These are phyloP conservation scores for Pterulicium gracile DNA, from an alignment of 1,284 basidiomycete species.

Conservation along the genomic window DNA sequence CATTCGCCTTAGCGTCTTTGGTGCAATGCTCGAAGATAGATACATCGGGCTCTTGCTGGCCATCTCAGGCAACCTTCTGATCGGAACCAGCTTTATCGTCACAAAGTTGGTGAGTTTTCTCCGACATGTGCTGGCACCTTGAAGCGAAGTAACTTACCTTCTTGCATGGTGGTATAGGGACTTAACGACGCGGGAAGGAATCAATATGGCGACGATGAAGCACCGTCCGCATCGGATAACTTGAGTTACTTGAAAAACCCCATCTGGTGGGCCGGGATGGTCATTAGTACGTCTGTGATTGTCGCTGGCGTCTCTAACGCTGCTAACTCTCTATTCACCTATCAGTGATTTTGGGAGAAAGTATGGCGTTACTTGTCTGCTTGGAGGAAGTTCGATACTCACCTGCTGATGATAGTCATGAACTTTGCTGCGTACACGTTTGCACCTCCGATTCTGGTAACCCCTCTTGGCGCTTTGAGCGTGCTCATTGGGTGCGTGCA, in stretches of 20 bases:
- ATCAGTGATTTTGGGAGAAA: slow-evolving; percentile 55
- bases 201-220: slow-evolving; percentile 33
- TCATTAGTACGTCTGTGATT: slow-evolving; percentile 60
- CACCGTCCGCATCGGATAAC: slow-evolving; percentile 63
- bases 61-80: slow-evolving; percentile 72
- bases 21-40: slow-evolving; percentile 89
- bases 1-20: too few relatives aligned
- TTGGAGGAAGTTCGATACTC: slow-evolving; percentile 1
- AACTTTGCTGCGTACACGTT: slow-evolving; percentile 99
- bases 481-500: slow-evolving; percentile 86
- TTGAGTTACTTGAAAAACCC: slow-evolving; percentile 85
- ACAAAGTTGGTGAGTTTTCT: slow-evolving; percentile 76
- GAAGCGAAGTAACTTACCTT: slow-evolving; percentile 4
- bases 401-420: slow-evolving; percentile 51
- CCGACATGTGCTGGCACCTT: slow-evolving; percentile 3
- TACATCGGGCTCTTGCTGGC: slow-evolving; percentile 87
- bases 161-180: slow-evolving; percentile 39
- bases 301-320: slow-evolving; percentile 5
- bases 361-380: too few relatives aligned
- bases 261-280: slow-evolving; percentile 98
- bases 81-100: slow-evolving; percentile 91
- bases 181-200: slow-evolving; percentile 62
- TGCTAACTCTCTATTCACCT: slow-evolving; percentile 7
- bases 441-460: slow-evolving; percentile 94
- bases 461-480: slow-evolving; percentile 89